Evolutionary conservation across 2,329 filamentous ascomycete genomes (phyloP), one percentile per base, ranked within the genome.

Genomic region (Dactylonectria estremocensis): DNA sequence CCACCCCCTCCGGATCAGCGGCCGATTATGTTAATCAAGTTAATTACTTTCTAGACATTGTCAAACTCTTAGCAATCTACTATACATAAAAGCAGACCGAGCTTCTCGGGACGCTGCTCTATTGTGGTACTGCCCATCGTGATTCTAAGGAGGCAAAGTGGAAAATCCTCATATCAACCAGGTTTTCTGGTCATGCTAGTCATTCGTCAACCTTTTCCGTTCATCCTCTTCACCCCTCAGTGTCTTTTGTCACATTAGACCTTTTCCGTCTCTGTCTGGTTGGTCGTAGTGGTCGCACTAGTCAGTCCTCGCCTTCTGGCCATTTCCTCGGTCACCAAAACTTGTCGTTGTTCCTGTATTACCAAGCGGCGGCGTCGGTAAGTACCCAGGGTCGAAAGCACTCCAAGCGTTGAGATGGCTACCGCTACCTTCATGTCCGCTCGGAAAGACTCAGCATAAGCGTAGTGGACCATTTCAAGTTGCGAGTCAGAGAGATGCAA

Each of bases 381-480:
- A 0, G 81, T 80, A 0, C 81, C 81, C 16, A 83, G 58, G 1
- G 84, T 80, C 2, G 80, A 70, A 3, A 88, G 16, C 14, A 85
- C 69, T 2, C 80, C 84, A 9, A 80, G 67, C 3, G 78, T 83
- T 10, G 83, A 78, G 14, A 88, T 72, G 2, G 79, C 80, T 1
- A 81, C 78, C 45, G 81, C 83, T n/a, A 85, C 79, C 52, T 79
- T 77, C 86, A 88, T 87, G 55, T 85, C 83, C 56, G 79, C 71
- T 6, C 71, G 79, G 69, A 87, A 87, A 2, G 86, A 82, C 11
- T 82, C 75, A 0, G 83, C 78, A 70, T 86, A 87, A 0, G 81
- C 79, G 31, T 72, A 70, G 54, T 80, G 78, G 35, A 86, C 74
- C 1, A 74, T 73, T 4, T 69, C 72, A 28, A 78, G 74, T 56